A percentile compares a stretch with the other conserved stretches of the same genome.
Conservation (phyloP, 1,139 yeast genomes). For the Scheffersomyces parashehatae region DNA sequence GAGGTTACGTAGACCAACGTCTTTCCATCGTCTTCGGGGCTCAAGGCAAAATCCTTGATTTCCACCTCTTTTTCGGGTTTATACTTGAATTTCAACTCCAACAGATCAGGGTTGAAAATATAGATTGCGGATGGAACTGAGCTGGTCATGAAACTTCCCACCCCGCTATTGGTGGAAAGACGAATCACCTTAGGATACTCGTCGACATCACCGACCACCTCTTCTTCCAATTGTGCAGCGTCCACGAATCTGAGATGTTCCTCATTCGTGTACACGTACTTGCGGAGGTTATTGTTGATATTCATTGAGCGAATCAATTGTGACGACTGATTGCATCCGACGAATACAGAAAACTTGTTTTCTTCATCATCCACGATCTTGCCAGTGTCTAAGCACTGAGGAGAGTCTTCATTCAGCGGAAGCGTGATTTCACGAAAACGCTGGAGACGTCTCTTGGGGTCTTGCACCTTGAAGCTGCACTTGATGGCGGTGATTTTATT, state of each 20-base stretch:
- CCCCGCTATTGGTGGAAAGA: slow-evolving; percentile 52
- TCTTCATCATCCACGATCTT: slow-evolving; percentile 22
- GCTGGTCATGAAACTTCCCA: slow-evolving; percentile 67
- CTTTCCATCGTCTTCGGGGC: slow-evolving; percentile 47
- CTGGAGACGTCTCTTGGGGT: slow-evolving; percentile 53
- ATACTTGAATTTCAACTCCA: slow-evolving; percentile 46
- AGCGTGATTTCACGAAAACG: slow-evolving; percentile 63
- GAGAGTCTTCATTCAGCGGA: slow-evolving; percentile 69
- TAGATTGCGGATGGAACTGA: slow-evolving; percentile 58
- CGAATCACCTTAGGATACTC: slow-evolving; percentile 62
- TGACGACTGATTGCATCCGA: slow-evolving; percentile 74
- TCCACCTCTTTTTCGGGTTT: slow-evolving; percentile 26
- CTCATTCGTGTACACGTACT: slow-evolving; percentile 54
- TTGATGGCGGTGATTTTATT: slow-evolving; percentile 77
- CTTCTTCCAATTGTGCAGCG: slow-evolving; percentile 54
- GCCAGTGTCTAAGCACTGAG: slow-evolving; percentile 65
- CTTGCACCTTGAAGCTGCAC: slow-evolving; percentile 54
- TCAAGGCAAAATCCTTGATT: slow-evolving; percentile 36
- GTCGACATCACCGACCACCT: slow-evolving; percentile 33
- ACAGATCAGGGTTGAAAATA: slow-evolving; percentile 56
- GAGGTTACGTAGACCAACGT: slow-evolving; percentile 60
- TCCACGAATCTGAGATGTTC: slow-evolving; percentile 64
- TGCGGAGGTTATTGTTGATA: slow-evolving; percentile 72
- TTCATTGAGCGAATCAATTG: slow-evolving; percentile 56
- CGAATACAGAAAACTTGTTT: slow-evolving; percentile 52